phyloP scores from a whole-genome alignment of 2,329 filamentous ascomycete genomes.

The Diaporthe ampelina region DNA sequence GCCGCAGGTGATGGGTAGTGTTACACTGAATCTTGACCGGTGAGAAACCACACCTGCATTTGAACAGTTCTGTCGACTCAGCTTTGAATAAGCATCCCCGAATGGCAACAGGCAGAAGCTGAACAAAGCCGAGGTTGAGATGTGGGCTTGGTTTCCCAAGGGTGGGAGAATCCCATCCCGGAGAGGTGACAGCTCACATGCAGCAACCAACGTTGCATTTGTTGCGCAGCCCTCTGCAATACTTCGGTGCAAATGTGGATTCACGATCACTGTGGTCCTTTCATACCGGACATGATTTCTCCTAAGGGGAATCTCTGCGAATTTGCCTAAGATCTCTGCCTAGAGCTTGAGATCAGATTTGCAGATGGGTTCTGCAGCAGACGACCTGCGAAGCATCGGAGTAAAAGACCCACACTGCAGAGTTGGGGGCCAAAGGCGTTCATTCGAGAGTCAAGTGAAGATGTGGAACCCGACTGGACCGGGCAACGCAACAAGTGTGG shows the following conservation, averaged over 20 bases:
- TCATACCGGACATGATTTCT: not conserved
- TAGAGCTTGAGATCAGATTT: not conserved
- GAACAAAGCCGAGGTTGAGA: not conserved
- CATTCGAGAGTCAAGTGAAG: not conserved
- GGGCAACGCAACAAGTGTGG: not conserved
- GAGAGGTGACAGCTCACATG: slow-evolving; percentile 6
- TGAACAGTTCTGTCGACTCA: not conserved
- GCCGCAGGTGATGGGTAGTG: not conserved
- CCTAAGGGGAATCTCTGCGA: not conserved
- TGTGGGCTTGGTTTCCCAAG: not conserved
- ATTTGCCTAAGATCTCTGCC: not conserved
- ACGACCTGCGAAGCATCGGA: not conserved
- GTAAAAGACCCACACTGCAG: not conserved
- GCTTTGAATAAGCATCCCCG: no score
- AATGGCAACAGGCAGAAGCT: not conserved
- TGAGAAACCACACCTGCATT: not conserved
- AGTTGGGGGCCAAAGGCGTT: not conserved
- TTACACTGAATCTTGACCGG: slow-evolving; percentile 11
- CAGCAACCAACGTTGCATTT: not conserved
- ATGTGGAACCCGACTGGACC: not conserved
- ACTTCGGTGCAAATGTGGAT: not conserved
- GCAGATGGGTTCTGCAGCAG: not conserved
- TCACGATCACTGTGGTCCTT: not conserved
- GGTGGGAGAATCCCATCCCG: not conserved
- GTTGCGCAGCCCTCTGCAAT: not conserved